These are phyloP conservation scores for Circinella minor DNA, from an alignment of 371 early-diverging fungal species.

Conservation along the genomic window DNA sequence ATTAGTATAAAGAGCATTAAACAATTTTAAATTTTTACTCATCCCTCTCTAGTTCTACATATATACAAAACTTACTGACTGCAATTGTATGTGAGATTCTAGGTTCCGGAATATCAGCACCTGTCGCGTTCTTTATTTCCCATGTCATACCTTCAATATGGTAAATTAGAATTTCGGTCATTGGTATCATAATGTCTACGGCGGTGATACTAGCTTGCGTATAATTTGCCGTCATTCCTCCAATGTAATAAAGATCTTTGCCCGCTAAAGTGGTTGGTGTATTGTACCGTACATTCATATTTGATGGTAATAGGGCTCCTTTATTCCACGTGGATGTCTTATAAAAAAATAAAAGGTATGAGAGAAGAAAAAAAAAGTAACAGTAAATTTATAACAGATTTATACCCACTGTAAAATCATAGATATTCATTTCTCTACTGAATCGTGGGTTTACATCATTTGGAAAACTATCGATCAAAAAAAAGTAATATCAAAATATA, in stretches of 20 bases:
- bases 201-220: background rate
- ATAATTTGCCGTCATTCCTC: conserved; percentile 4
- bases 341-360: background rate
- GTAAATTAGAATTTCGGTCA: background rate
- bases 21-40: too few species aligned
- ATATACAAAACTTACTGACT: background rate
- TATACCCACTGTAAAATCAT: background rate
- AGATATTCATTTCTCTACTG: background rate
- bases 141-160: background rate
- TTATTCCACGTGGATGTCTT: background rate
- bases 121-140: background rate
- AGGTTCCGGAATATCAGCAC: background rate
- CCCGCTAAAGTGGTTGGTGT: background rate
- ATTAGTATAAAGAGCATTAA: too few species aligned
- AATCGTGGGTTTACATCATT: background rate
- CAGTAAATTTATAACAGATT: background rate
- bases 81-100: background rate
- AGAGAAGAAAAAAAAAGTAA: too few species aligned
- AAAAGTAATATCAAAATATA: background rate
- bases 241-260: background rate
- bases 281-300: background rate
- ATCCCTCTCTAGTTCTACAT: too few species aligned
- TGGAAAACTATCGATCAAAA: background rate
- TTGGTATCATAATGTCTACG: background rate
- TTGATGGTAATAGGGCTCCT: background rate